Conservation (phyloP, 768 basidiomycete species). For the Pleurotus tuber-regium region DNA sequence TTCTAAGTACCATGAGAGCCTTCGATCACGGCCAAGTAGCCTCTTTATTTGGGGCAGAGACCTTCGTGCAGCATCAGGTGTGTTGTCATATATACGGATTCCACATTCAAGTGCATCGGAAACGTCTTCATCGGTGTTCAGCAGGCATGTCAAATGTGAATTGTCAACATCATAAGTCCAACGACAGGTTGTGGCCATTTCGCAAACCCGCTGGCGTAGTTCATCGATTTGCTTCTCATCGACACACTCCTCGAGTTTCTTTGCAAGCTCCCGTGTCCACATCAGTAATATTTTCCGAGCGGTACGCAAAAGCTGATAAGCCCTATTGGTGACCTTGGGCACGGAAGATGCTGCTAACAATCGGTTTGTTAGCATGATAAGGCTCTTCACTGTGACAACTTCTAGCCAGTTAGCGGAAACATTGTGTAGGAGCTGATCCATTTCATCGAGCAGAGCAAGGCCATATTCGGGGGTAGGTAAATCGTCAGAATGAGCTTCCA, state of each 20-base stretch:
- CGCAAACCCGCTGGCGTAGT: conserved; percentile 26
- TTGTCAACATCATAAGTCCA: conserved; percentile 35
- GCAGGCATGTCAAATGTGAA: conserved; percentile 9
- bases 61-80: conserved; percentile 14
- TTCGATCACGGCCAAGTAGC: conserved; percentile 28
- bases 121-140: conserved; percentile 23
- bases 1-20: conserved; percentile 25
- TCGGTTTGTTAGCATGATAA: conserved; percentile 32
- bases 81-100: conserved; percentile 24
- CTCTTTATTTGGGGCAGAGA: background rate
- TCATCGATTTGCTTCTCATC: conserved; percentile 15
- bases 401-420: conserved; percentile 42
- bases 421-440: conserved; percentile 30
- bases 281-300: conserved; percentile 28
- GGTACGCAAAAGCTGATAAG: conserved; percentile 25
- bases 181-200: conserved; percentile 38
- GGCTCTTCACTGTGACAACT: conserved; percentile 26
- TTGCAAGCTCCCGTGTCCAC: conserved; percentile 36
- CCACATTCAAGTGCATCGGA: conserved; percentile 19
- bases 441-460: conserved; percentile 30
- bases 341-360: conserved; percentile 26
- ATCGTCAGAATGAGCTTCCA: conserved; percentile 39
- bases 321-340: conserved; percentile 13
- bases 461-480: conserved; percentile 31
- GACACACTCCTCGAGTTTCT: conserved; percentile 17